Evolutionary conservation across 2,329 filamentous ascomycete genomes (phyloP).

Genomic region (Pyricularia pennisetigena): DNA sequence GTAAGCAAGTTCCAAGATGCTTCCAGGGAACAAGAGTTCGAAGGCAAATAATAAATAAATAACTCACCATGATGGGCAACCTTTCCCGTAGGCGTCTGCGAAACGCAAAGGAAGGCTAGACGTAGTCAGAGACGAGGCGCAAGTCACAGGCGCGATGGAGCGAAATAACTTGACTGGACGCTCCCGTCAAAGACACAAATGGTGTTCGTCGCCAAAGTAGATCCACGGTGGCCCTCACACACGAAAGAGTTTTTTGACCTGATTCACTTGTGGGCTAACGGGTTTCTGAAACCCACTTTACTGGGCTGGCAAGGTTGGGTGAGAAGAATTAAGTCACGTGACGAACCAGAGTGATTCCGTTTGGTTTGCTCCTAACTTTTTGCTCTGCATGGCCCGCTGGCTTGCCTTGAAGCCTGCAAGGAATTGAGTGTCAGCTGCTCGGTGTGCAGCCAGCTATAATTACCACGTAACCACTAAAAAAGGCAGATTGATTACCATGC

Average conservation of each 20-base stretch:
- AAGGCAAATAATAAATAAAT: background rate
- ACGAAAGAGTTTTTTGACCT: conserved; percentile 3
- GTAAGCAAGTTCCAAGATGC: background rate
- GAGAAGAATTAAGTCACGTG: background rate
- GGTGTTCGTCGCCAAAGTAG: conserved; percentile 2
- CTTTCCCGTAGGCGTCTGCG: conserved; percentile 27
- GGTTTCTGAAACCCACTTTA: conserved; percentile 3
- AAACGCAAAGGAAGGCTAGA: background rate
- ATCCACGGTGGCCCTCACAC: background rate
- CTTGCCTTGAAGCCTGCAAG: background rate
- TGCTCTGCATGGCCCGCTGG: background rate
- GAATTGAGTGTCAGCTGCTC: too few species aligned
- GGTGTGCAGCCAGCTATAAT: too few species aligned
- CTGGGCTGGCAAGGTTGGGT: background rate
- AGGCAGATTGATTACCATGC: too few species aligned
- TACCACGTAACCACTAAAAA: too few species aligned
- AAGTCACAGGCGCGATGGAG: conserved; percentile 9
- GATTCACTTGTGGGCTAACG: conserved; percentile 5
- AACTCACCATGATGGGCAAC: conserved; percentile 40
- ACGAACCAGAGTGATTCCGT: background rate
- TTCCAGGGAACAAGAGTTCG: background rate
- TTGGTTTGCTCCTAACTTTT: too few species aligned
- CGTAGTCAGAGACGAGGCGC: conserved; percentile 8
- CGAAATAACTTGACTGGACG: conserved; percentile 11
- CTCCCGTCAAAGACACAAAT: conserved; percentile 3